These are phyloP conservation scores for Tetrahymena borealis DNA, from an alignment of 73 alveolate species.

Conservation along the genomic window DNA sequence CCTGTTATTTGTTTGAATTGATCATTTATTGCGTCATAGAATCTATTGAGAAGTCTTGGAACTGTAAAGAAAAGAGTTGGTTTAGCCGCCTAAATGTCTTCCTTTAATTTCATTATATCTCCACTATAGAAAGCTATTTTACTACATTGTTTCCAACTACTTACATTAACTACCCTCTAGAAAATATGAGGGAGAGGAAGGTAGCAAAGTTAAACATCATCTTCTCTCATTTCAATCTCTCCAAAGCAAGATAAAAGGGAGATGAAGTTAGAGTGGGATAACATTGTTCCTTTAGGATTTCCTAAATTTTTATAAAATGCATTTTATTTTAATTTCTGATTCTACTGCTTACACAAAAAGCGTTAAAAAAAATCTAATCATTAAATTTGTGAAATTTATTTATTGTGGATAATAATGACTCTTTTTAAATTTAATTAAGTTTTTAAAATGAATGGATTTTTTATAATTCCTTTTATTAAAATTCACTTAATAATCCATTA, in stretches of 20 bases:
- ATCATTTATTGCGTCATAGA: constrained; percentile 66
- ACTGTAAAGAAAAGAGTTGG: constrained; percentile 35
- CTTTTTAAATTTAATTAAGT: too few relatives aligned
- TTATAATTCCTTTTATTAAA: too few relatives aligned
- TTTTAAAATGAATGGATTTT: too few relatives aligned
- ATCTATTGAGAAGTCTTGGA: constrained; percentile 46
- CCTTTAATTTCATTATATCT: constrained; percentile 64
- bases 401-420: too few relatives aligned
- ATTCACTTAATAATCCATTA: too few relatives aligned
- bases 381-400: too few relatives aligned
- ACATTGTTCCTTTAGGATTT: constrained; percentile 94
- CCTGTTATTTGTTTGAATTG: constrained; percentile 54
- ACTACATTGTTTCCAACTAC: constrained; percentile 49
- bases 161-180: constrained; percentile 69
- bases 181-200: constrained; percentile 93
- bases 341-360: too few relatives aligned
- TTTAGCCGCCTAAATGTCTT: constrained; percentile 73
- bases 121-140: constrained; percentile 84
- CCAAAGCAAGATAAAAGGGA: constrained; percentile 47
- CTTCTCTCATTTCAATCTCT: constrained; percentile 51
- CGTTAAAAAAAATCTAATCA: too few relatives aligned
- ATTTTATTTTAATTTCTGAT: too few relatives aligned
- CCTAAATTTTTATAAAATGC: constrained; percentile 1
- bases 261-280: constrained; percentile 59
- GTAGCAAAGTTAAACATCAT: constrained; percentile 78